Percentiles rank a stretch among this genome's conserved stretches.
Conservation (phyloP, 345 rosid genomes). For the Mallotus nudiflorus region DNA sequence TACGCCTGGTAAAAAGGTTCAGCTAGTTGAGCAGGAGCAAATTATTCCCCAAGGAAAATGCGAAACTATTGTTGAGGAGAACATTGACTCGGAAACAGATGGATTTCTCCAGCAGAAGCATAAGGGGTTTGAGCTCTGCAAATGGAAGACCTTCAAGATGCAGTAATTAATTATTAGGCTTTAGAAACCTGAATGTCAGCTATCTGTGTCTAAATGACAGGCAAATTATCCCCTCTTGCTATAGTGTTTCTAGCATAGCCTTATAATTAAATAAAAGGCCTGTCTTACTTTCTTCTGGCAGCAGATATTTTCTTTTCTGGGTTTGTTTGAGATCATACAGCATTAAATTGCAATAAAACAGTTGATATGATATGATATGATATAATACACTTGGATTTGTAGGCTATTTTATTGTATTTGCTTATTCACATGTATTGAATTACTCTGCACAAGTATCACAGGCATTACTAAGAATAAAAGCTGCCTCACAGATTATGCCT, state of each 20-base stretch:
- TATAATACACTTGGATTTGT: background rate
- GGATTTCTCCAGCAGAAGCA: constrained; percentile 40
- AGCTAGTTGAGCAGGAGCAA: constrained; percentile 28
- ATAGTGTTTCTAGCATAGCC: background rate
- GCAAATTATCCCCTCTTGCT: background rate
- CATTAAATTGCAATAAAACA: background rate
- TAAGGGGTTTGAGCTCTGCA: constrained; percentile 38
- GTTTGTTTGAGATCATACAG: constrained; percentile 1
- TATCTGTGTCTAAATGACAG: background rate
- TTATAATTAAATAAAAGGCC: constrained; percentile 35
- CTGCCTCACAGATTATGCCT: too few species aligned
- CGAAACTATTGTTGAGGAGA: background rate
- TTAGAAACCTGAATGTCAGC: background rate
- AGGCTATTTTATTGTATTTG: background rate
- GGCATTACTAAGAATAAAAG: background rate
- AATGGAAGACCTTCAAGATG: constrained; percentile 46
- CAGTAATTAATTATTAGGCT: background rate
- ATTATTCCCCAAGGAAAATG: background rate
- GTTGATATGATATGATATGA: background rate
- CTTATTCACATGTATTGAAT: background rate
- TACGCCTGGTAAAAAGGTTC: constrained; percentile 42
- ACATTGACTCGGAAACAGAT: constrained; percentile 28
- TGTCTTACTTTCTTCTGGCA: background rate
- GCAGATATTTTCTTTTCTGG: background rate
- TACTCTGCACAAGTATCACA: background rate